Evolutionary conservation across 139 green algal species (phyloP).

Genomic region (Zygnema circumcarinatum): DNA sequence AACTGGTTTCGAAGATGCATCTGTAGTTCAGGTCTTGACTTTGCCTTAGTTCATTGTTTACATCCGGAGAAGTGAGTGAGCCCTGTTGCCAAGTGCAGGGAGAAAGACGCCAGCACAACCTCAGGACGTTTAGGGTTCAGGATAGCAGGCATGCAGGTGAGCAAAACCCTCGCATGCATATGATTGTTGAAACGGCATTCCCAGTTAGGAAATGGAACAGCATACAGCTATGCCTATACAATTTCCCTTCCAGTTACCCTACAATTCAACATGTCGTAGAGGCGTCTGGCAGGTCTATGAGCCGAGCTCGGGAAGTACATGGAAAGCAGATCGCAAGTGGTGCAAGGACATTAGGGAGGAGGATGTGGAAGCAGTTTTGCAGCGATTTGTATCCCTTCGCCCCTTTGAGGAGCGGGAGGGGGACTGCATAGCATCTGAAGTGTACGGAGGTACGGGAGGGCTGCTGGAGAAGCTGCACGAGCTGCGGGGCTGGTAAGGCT

Average conservation of each 20-base stretch:
- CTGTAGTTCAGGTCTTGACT: too few species aligned
- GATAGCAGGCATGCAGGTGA: slow-evolving; percentile 42
- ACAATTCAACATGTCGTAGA: too few species aligned
- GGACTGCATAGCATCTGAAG: background rate
- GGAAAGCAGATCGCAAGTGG: slow-evolving; percentile 30
- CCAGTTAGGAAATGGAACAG: too few species aligned
- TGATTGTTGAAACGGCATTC: too few species aligned
- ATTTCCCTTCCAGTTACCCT: too few species aligned
- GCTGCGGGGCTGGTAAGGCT: slow-evolving; percentile 26
- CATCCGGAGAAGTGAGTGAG: too few species aligned
- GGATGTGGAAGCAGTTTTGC: slow-evolving; percentile 7
- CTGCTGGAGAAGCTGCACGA: slow-evolving; percentile 14
- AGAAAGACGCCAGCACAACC: slow-evolving; percentile 36
- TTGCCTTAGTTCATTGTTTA: too few species aligned
- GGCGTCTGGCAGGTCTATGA: slow-evolving; percentile 19
- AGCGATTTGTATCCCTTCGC: slow-evolving; percentile 14
- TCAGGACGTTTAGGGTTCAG: slow-evolving; percentile 30
- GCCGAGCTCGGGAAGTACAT: slow-evolving; percentile 10
- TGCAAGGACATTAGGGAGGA: slow-evolving; percentile 28
- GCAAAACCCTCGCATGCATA: background rate
- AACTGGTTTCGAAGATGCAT: too few species aligned
- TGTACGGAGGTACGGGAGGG: background rate
- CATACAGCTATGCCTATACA: too few species aligned
- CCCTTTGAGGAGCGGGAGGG: slow-evolving; percentile 1
- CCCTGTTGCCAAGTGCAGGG: too few species aligned